phyloP scores from a whole-genome alignment of 2,329 filamentous ascomycete genomes.

The Dothidotthia symphoricarpi region DNA sequence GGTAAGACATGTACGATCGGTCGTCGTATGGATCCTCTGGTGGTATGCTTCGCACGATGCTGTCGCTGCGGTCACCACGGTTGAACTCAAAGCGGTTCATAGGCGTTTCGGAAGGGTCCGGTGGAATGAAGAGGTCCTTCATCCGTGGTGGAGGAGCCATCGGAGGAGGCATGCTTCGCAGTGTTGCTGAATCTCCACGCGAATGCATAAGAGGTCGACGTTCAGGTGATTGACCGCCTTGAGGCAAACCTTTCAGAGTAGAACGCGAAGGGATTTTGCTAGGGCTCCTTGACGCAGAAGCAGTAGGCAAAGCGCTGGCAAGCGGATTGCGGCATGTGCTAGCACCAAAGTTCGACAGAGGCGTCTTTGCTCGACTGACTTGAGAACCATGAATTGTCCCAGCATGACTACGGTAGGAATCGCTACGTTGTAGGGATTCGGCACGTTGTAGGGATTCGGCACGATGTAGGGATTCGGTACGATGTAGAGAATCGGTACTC shows the following conservation, averaged over 20 bases:
- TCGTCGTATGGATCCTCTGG: constrained; percentile 86
- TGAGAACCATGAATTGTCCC: constrained; percentile 46
- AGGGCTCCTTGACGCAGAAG: constrained; percentile 52
- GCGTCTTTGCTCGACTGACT: constrained; percentile 47
- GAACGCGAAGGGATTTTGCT: constrained; percentile 68
- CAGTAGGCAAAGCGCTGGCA: constrained; percentile 36
- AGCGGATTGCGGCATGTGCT: constrained; percentile 40
- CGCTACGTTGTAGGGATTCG: not conserved
- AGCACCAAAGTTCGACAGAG: constrained; percentile 37
- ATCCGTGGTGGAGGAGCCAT: constrained; percentile 78
- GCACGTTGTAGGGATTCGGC: too few relatives aligned
- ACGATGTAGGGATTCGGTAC: too few relatives aligned
- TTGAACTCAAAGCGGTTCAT: constrained; percentile 41
- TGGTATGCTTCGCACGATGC: constrained; percentile 58
- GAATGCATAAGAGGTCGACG: constrained; percentile 47
- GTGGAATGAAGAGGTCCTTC: constrained; percentile 70
- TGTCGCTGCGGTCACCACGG: constrained; percentile 52
- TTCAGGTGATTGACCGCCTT: constrained; percentile 79
- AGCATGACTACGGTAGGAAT: constrained; percentile 28
- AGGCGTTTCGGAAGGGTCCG: constrained; percentile 49
- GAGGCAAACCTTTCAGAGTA: constrained; percentile 66
- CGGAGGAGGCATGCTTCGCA: constrained; percentile 45
- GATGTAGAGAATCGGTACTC: too few relatives aligned
- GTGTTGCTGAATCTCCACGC: constrained; percentile 30
- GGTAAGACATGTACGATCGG: constrained; percentile 37